Conservation (phyloP, 2,329 filamentous ascomycete genomes). For the Sporothrix schenckii region DNA sequence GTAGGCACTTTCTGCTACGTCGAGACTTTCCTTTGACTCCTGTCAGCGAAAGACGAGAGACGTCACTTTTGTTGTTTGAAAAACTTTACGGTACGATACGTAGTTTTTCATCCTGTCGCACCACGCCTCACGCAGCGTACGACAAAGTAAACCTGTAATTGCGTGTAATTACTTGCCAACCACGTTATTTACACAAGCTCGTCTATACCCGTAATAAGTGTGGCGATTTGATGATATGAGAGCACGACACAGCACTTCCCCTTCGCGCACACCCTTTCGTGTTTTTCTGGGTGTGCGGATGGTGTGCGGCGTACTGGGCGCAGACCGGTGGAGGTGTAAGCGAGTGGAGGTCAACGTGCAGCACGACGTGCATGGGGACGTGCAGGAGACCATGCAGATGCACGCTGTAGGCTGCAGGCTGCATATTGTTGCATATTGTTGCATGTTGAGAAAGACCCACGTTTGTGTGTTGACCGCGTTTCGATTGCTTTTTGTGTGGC, state of each 20-base stretch:
- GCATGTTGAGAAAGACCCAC: not conserved
- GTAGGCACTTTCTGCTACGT: not conserved
- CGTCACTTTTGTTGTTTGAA: not conserved
- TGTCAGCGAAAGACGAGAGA: not conserved
- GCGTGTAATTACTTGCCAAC: too few species aligned
- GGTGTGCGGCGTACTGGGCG: not conserved
- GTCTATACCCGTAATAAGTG: not conserved
- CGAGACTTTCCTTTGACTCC: not conserved
- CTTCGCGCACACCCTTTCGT: not conserved
- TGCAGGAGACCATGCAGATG: slow-evolving; percentile 18
- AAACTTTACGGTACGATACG: not conserved
- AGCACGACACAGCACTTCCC: too few species aligned
- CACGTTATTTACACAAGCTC: too few species aligned
- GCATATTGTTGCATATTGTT: slow-evolving; percentile 1
- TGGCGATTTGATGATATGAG: not conserved
- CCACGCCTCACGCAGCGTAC: not conserved
- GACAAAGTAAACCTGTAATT: too few species aligned
- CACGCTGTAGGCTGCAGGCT: not conserved
- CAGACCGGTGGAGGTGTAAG: not conserved
- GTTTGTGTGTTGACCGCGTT: slow-evolving; percentile 1
- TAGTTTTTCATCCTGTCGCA: not conserved
- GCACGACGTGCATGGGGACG: slow-evolving; percentile 1
- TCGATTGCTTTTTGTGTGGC: not conserved
- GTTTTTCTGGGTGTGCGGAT: not conserved
- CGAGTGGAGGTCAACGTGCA: slow-evolving; percentile 9